Percentiles rank a stretch among this genome's conserved stretches.
Conservation (phyloP, 1,139 yeast genomes). For the Kazachstania sp. region DNA sequence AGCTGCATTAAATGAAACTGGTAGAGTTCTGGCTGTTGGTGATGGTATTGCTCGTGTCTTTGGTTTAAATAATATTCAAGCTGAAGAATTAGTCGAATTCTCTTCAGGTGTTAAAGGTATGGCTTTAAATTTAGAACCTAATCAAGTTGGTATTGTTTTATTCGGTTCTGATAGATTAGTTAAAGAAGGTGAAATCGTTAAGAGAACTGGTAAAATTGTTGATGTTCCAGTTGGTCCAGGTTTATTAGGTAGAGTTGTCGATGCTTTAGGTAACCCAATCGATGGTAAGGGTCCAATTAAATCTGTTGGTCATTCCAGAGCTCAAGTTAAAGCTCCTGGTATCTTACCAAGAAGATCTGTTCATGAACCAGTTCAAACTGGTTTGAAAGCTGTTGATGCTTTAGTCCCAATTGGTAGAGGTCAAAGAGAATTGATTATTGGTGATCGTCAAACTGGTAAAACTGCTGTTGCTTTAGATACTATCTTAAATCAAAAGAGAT, state of each 20-base stretch:
- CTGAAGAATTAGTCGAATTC: conserved; percentile 99
- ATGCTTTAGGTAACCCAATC: conserved; percentile 98
- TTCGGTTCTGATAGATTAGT: conserved; percentile 99
- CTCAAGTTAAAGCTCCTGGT: conserved; percentile 99
- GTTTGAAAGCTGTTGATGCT: conserved; percentile 98
- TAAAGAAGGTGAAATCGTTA: conserved; percentile 99
- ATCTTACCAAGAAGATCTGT: conserved; percentile 99
- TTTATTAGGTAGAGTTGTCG: conserved; percentile 98
- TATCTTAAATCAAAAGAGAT: conserved; percentile 97
- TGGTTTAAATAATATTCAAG: conserved; percentile 99
- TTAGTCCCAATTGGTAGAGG: conserved; percentile 99
- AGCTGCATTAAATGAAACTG: conserved; percentile 97
- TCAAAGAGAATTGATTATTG: conserved; percentile 99
- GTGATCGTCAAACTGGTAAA: conserved; percentile 99
- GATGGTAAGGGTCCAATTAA: conserved; percentile 99
- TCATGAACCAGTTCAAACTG: conserved; percentile 99
- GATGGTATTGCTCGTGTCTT: conserved; percentile 99
- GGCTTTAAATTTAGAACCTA: conserved; percentile 99
- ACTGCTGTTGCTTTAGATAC: conserved; percentile 98
- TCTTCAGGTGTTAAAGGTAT: conserved; percentile 99
- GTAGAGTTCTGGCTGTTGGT: conserved; percentile 98
- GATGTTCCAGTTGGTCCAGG: conserved; percentile 99
- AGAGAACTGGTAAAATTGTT: conserved; percentile 99
- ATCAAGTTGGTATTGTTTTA: conserved; percentile 99
- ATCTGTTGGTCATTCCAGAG: conserved; percentile 79